Percentiles rank a stretch among this genome's conserved stretches.
These are phyloP conservation scores for Amoebophrya sp. DNA, from an alignment of 169 alveolate species.

Conservation along the genomic window DNA sequence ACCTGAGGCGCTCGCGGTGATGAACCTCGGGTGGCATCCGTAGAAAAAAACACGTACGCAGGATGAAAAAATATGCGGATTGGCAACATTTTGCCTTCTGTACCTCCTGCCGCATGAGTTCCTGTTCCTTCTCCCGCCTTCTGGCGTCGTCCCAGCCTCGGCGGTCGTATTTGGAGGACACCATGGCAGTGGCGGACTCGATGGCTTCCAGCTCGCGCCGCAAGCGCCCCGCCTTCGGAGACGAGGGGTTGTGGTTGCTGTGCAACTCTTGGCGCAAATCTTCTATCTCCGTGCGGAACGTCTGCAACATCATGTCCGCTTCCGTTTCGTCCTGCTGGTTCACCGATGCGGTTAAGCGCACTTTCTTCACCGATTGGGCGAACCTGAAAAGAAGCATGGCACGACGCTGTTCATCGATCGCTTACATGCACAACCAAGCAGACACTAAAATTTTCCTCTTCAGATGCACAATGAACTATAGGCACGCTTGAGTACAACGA, in stretches of 20 bases:
- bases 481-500: too few species aligned
- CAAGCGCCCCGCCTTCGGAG: neutral
- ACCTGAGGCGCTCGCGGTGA: too few species aligned
- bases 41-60: too few species aligned
- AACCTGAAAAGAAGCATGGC: neutral
- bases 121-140: neutral
- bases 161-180: neutral
- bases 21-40: too few species aligned
- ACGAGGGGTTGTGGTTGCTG: neutral
- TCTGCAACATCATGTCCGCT: neutral
- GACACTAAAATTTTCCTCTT: too few species aligned
- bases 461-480: too few species aligned
- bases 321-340: slow-evolving; percentile 1
- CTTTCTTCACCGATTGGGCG: neutral
- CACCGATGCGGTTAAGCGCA: neutral
- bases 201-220: neutral
- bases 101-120: slow-evolving; percentile 19
- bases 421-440: too few species aligned
- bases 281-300: neutral
- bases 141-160: neutral
- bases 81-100: too few species aligned
- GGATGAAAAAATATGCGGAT: too few species aligned
- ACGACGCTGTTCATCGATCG: too few species aligned
- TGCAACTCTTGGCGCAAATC: neutral
- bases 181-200: neutral